Evolutionary conservation across 352 stramenopile species (phyloP), one percentile per base, ranked within the genome.

Genomic region (Globisporangium paroecandrum): DNA sequence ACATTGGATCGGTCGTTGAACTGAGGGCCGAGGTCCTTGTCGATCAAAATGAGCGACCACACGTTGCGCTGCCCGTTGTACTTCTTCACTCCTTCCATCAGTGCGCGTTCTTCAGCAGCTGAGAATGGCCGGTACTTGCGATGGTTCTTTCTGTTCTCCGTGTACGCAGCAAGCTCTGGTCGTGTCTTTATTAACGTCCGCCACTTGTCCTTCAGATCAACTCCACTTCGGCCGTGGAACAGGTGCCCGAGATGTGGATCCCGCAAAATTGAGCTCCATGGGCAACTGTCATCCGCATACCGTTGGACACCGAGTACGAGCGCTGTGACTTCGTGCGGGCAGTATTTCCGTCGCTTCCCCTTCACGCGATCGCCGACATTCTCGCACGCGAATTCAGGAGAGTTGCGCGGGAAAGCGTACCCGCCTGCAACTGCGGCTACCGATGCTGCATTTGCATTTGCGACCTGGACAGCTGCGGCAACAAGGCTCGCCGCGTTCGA

Each of bases 21-120:
- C 56, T 89, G 80, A 18, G 82, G 81, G 0, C 86, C 86, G 1
- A 94, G 69, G 4, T 92, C 86, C 64, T 91, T 89, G 71, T 94
- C 86, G 57, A 91, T 79, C 6, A 94, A 65, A 73, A 94, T 94
- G 22, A 94, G 70, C 22, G 84, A 93, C 86, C 86, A 94, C 29
- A 94, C 86, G 57, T 94, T 94, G 20, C 86, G 70, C 65, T 94
- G 86, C 0, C 86, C 86, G 54, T 89, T 89, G 79, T 93, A 94
- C 70, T 93, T 92, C 65, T 89, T 90, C 46, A 94, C 86, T 8
- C 86, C 86, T 56, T 94, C 86, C 68, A 97, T 80, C n/a, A 99
- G 69, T n/a, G 85, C 82, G 22, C 83, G 81, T 46, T 86, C 77
- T 69, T 98, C 94, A 1, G 81, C 74, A 0, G 82, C 79, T 4